Evolutionary conservation across 768 basidiomycete genomes (phyloP).

Genomic region (Lentinula edodes): DNA sequence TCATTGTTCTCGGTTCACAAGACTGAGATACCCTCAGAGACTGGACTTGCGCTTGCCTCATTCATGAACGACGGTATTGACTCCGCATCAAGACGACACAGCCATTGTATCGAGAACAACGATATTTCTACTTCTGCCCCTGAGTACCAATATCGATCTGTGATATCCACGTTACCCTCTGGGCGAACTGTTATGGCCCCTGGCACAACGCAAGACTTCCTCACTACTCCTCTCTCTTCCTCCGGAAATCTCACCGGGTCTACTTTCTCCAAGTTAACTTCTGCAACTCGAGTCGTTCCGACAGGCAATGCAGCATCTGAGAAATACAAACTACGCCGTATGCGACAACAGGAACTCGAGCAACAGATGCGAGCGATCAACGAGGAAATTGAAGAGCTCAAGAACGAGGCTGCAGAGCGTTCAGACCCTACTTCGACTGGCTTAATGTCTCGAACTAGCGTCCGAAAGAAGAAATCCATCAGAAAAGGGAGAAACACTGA

Average conservation of each 20-base stretch:
- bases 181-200: background rate
- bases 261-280: background rate
- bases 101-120: background rate
- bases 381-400: constrained; percentile 1
- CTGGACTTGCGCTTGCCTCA: background rate
- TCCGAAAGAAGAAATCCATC: background rate
- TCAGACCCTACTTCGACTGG: background rate
- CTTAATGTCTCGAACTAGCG: background rate
- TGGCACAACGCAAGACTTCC: background rate
- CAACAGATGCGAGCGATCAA: background rate
- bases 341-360: constrained; percentile 1
- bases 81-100: background rate
- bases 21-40: background rate
- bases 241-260: background rate
- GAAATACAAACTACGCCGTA: background rate
- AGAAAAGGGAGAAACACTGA: background rate
- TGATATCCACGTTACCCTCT: background rate
- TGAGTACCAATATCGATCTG: background rate
- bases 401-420: background rate
- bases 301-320: background rate
- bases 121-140: background rate
- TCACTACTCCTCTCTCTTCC: background rate
- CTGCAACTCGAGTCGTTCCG: background rate
- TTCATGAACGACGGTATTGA: background rate
- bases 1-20: background rate